Conservation (phyloP, 257 asterid species). For the Solanum arcanum region DNA sequence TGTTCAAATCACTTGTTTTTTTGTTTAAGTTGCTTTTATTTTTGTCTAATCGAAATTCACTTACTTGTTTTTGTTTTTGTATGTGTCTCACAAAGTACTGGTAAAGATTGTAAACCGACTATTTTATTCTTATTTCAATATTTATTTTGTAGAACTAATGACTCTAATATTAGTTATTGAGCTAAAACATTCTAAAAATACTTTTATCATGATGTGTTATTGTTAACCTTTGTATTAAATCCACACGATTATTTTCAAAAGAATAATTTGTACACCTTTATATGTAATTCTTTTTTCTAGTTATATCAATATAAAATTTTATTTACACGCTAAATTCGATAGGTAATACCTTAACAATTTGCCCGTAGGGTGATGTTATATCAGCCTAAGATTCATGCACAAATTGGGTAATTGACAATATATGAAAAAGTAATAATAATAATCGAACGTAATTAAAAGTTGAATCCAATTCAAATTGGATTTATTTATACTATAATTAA, state of each 20-base stretch:
- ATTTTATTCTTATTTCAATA: neutral
- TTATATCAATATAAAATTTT: neutral
- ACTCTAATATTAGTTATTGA: neutral
- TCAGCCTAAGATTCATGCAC: neutral
- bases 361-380: neutral
- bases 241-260: neutral
- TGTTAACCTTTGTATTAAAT: neutral
- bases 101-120: too few relatives aligned
- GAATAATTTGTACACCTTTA: neutral
- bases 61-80: too few relatives aligned
- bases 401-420: neutral
- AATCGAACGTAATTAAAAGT: neutral
- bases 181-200: neutral
- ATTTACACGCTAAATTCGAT: neutral
- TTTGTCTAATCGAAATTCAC: too few relatives aligned
- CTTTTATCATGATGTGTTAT: neutral
- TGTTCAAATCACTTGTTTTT: too few relatives aligned
- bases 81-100: too few relatives aligned
- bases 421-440: neutral
- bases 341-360: neutral
- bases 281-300: neutral
- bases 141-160: neutral
- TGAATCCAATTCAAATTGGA: neutral
- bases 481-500: neutral
- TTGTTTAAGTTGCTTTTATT: too few relatives aligned